These are phyloP conservation scores for Phytophthora podocarpi DNA, from an alignment of 352 stramenopile species.

Conservation along the genomic window DNA sequence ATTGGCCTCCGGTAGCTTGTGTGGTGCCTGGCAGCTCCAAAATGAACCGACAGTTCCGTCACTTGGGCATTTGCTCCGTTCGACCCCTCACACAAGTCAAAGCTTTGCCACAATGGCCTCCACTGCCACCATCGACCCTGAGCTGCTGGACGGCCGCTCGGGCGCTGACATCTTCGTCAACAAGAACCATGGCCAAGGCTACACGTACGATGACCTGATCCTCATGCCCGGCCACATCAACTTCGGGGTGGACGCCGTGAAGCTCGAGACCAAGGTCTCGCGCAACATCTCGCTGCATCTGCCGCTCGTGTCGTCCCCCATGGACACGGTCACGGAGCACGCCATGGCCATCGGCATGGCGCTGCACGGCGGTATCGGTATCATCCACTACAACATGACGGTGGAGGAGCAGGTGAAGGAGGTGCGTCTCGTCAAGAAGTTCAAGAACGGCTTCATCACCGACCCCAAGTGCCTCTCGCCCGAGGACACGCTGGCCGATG, in stretches of 20 bases:
- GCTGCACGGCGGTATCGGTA: slow-evolving; percentile 98
- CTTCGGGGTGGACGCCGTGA: slow-evolving; percentile 81
- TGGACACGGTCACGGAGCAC: slow-evolving; percentile 99
- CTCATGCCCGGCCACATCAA: slow-evolving; percentile 82
- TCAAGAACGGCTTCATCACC: slow-evolving; percentile 99
- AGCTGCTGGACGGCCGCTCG: slow-evolving; percentile 76
- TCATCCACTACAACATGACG: slow-evolving; percentile 99
- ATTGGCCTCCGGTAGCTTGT: slow-evolving; percentile 44
- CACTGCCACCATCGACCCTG: slow-evolving; percentile 45
- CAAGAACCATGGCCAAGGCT: slow-evolving; percentile 86
- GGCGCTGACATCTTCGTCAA: slow-evolving; percentile 86
- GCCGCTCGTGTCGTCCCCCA: slow-evolving; percentile 97
- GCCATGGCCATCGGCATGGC: slow-evolving; percentile 99
- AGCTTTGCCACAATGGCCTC: slow-evolving; percentile 8
- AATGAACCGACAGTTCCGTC: slow-evolving; percentile 39
- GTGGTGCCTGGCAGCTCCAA: too few species aligned
- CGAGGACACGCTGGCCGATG: slow-evolving; percentile 95
- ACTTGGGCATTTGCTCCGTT: slow-evolving; percentile 44
- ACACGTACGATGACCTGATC: slow-evolving; percentile 85
- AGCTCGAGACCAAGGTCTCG: slow-evolving; percentile 94
- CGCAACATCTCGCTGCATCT: slow-evolving; percentile 96
- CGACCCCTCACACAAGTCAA: not conserved
- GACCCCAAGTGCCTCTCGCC: slow-evolving; percentile 97
- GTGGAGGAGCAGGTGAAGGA: slow-evolving; percentile 97
- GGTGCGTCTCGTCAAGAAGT: slow-evolving; percentile 97